Evolutionary conservation across 1,284 basidiomycete genomes (phyloP).

Genomic region (Sanguinoderma infundibulare): DNA sequence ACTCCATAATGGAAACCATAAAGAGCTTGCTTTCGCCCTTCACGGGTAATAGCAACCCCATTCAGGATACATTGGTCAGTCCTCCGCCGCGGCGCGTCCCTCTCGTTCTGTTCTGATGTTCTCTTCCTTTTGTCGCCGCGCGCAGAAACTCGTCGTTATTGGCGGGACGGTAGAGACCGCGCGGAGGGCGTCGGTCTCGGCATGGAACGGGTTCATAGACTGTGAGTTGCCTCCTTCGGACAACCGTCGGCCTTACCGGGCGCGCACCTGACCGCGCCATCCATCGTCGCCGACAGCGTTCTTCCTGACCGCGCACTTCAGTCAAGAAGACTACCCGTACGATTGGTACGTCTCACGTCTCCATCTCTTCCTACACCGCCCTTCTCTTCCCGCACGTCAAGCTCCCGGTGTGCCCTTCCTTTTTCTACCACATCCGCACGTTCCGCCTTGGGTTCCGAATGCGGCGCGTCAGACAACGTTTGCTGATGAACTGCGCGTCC

Average conservation of each 20-base stretch:
- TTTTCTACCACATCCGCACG: not conserved
- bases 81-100: not conserved
- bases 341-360: constrained; percentile 60
- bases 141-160: constrained; percentile 39
- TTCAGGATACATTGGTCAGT: constrained; percentile 37
- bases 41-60: constrained; percentile 31
- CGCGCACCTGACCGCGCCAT: constrained; percentile 12
- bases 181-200: constrained; percentile 61
- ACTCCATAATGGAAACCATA: constrained; percentile 33
- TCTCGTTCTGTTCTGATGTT: not conserved
- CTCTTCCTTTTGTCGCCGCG: not conserved
- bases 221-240: constrained; percentile 52
- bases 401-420: constrained; percentile 3
- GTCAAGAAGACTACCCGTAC: constrained; percentile 83
- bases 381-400: not conserved
- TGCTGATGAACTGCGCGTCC: constrained; percentile 9
- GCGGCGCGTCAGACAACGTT: not conserved
- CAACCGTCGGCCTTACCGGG: constrained; percentile 4
- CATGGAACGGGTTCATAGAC: constrained; percentile 86
- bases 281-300: constrained; percentile 55
- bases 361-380: not conserved
- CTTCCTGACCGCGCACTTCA: constrained; percentile 86
- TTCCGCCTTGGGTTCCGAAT: not conserved
- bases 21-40: constrained; percentile 36
- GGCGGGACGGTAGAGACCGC: constrained; percentile 39